Evolutionary conservation across 1,139 yeast species (phyloP), one percentile per base, ranked within the genome.

Genomic region (Scheffersomyces segobiensis): DNA sequence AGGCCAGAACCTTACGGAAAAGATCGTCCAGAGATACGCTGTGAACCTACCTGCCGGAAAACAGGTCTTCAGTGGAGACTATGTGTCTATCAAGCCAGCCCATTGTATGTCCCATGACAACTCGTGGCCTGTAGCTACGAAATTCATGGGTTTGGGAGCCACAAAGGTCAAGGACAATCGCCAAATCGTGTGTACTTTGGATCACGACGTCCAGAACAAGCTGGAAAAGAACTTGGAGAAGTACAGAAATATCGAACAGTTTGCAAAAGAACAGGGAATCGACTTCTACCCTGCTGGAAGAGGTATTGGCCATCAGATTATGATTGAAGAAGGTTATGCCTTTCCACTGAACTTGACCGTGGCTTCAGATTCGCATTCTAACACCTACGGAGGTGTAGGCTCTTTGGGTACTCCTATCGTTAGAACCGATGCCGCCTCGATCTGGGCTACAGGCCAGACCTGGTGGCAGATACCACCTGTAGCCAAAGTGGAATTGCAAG

Each of bases 391-490:
- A 65, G 99, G 99, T 69, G 82, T 95, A 52, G 99, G 98, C 20
- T 80, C 97, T 26, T 80, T 96, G 60, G 99, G 99, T 54, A 96
- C 99, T 0, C 98, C 99, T 3, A 90, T 95, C 59, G 99, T 95
- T 58, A 85, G 99, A 74, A 96, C 99, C 0, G 99, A 95, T 74
- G 99, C 98, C 21, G 99, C 99, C 1, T 88, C 98, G 6, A 95
- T 96, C 65, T 95, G 99, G 99, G 98, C 99, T 18, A 95, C 99
- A 0, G 98, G 98, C 52, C 97, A 92, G 77, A 96, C 99, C 3
- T 95, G 99, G 99, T 95, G 99, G 99, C 99, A 96, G 85, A 91
- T 95, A 59, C 99, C 99, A 4, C 99, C 99, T 1, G 98, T 95
- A 22, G 99, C 99, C 50, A 87, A 88, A 70, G 98, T 95, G 14